Base-by-base conservation (phyloP, 75 land plant species). In the Pinus taeda region DNA sequence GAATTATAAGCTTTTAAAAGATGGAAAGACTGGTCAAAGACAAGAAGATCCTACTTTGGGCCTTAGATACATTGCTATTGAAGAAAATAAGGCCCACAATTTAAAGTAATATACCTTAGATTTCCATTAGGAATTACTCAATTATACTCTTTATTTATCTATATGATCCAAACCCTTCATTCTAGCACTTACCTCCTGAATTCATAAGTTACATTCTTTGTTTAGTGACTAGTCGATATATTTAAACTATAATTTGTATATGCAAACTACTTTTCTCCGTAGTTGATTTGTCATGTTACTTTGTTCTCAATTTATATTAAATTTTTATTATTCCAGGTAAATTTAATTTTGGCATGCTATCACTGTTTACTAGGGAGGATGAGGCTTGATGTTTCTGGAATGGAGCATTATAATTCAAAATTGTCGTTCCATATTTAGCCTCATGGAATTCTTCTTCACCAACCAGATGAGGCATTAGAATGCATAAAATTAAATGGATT, bases 261-360 rank as follows among this genome's bases (percentile, higher is more conserved):
- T 37, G 6, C 24, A 74, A 1, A 55, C 56, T 18, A 29, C 76
- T 18, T 39, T 62, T 1, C 17, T 36, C 20, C 53, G 15, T 29
- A 13, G 26, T 59, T 77, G n/a, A 17, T 24, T 9, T 29, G 7
- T 11, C 22, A 39, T 77, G 55, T 42, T 81, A 79, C 69, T 59
- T 24, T 60, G 9, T 22, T 71, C 37, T 59, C 12, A 37, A 59
- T 42, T 20, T 15, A 24, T 63, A 29, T 21, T 22, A 22, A 24
- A 14, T 24, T 74, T 55, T 12, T 61, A 56, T 3, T 15, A 57
- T 56, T 15, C 7, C 80, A 95, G 95, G 76, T 93, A 92, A 78
- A 93, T 92, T 26, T 96, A 93, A 82, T 91, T 93, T 15, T 96
- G 98, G 98, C 98, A 96, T 81, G 96, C 98, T n/a, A 79, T 96